Percentiles rank a stretch among this genome's conserved stretches.
phyloP scores from a whole-genome alignment of 331 rosid species.

The Pyracantha coccinea region DNA sequence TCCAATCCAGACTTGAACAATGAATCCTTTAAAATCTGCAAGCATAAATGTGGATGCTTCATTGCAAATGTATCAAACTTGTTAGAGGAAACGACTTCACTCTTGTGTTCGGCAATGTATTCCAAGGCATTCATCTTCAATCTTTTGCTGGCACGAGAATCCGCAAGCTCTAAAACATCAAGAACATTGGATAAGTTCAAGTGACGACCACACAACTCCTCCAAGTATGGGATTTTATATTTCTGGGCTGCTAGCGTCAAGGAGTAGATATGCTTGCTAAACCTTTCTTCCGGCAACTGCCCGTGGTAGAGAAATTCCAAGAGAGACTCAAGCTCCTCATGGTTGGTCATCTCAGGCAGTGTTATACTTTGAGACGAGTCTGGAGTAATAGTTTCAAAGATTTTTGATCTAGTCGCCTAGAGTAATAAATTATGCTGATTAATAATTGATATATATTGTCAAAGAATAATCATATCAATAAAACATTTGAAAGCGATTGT shows the following conservation, averaged over 20 bases:
- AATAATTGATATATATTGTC: too few relatives aligned
- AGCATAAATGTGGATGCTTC: slow-evolving; percentile 60
- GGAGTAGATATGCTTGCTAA: slow-evolving; percentile 46
- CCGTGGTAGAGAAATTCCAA: slow-evolving; percentile 66
- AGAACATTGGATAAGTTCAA: slow-evolving; percentile 42
- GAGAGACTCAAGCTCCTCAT: slow-evolving; percentile 48
- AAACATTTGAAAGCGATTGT: too few relatives aligned
- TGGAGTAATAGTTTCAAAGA: slow-evolving; percentile 16
- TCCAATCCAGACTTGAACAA: too few relatives aligned
- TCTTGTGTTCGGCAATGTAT: slow-evolving; percentile 50
- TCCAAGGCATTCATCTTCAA: slow-evolving; percentile 50
- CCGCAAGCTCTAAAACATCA: slow-evolving; percentile 57
- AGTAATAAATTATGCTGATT: too few relatives aligned
- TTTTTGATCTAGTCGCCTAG: slow-evolving; percentile 42
- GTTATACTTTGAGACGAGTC: slow-evolving; percentile 14
- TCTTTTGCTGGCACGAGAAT: slow-evolving; percentile 35
- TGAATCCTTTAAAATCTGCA: slow-evolving; percentile 31
- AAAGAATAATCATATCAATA: too few relatives aligned
- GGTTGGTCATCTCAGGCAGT: slow-evolving; percentile 37
- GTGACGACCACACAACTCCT: slow-evolving; percentile 33
- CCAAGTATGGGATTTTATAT: slow-evolving; percentile 46
- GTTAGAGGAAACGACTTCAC: slow-evolving; percentile 33
- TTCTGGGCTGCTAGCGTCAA: slow-evolving; percentile 61
- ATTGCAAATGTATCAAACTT: slow-evolving; percentile 55
- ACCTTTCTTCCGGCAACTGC: slow-evolving; percentile 29